Evolutionary conservation across 257 asterid genomes (phyloP).

Genomic region (Capsicum chinense): DNA sequence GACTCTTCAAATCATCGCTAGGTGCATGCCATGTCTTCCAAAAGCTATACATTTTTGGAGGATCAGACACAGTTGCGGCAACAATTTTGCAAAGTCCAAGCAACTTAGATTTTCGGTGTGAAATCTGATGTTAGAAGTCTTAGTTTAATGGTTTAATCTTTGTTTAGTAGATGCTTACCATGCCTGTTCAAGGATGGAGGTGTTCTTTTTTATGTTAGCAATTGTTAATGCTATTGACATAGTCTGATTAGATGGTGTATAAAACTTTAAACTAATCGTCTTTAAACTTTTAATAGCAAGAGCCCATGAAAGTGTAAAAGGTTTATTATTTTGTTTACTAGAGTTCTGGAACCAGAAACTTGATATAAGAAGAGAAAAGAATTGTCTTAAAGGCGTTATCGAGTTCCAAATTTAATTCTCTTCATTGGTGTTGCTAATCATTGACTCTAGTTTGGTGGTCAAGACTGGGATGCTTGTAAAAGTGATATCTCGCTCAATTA

Average conservation of each 20-base stretch:
- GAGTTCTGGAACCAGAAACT: not conserved
- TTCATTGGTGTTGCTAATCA: not conserved
- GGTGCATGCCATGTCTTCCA: too few species aligned
- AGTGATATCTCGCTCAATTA: not conserved
- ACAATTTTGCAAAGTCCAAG: too few species aligned
- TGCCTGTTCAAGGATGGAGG: not conserved
- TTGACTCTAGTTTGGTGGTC: not conserved
- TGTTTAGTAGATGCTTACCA: not conserved
- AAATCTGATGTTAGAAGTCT: not conserved
- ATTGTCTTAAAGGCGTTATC: not conserved
- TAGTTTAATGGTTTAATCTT: not conserved
- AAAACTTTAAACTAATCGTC: not conserved
- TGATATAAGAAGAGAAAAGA: not conserved
- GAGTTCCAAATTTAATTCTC: slow-evolving; percentile 8
- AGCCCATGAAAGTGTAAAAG: not conserved
- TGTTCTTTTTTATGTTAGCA: not conserved
- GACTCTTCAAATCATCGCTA: too few species aligned
- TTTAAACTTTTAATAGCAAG: not conserved
- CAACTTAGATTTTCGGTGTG: not conserved
- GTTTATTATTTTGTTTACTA: not conserved
- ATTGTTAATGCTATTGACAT: not conserved
- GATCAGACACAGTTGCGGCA: too few species aligned
- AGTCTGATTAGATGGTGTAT: not conserved
- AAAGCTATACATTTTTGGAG: too few species aligned
- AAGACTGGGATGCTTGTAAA: not conserved